These are phyloP conservation scores for Dothidotthia symphoricarpi DNA, from an alignment of 2,329 filamentous ascomycete species.

Conservation along the genomic window DNA sequence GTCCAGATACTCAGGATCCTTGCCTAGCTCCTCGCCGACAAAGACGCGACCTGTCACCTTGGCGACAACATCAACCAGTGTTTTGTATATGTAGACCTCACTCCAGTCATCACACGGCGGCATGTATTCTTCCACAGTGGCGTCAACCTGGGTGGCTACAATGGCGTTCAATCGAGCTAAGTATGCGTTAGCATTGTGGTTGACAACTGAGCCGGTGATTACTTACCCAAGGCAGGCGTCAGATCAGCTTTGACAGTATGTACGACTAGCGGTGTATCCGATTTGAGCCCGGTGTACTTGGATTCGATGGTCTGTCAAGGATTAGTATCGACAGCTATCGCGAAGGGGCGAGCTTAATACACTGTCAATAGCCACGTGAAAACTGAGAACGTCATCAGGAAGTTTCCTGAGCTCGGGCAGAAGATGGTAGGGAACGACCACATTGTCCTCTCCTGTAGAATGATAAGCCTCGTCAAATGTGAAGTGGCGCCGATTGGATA, in stretches of 20 bases:
- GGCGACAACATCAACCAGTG: conserved; percentile 33
- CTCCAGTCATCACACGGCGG: conserved; percentile 36
- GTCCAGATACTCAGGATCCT: conserved; percentile 32
- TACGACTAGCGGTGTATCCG: conserved; percentile 13
- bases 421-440: conserved; percentile 31
- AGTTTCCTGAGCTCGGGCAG: conserved; percentile 36
- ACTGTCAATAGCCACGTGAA: conserved; percentile 24
- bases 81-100: conserved; percentile 26
- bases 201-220: background rate
- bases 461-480: conserved; percentile 7
- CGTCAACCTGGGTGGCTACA: conserved; percentile 33
- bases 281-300: conserved; percentile 31
- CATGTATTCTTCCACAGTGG: conserved; percentile 25
- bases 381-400: conserved; percentile 35
- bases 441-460: conserved; percentile 18
- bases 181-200: conserved; percentile 9
- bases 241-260: conserved; percentile 36
- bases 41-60: conserved; percentile 37
- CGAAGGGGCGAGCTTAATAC: conserved; percentile 17
- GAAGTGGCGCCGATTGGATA: background rate
- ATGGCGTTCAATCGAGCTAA: conserved; percentile 30
- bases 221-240: conserved; percentile 37
- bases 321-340: background rate
- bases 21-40: conserved; percentile 32
- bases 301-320: conserved; percentile 25